Evolutionary conservation across 805 yeast genomes (phyloP).

Genomic region (Ascoidea tarda): DNA sequence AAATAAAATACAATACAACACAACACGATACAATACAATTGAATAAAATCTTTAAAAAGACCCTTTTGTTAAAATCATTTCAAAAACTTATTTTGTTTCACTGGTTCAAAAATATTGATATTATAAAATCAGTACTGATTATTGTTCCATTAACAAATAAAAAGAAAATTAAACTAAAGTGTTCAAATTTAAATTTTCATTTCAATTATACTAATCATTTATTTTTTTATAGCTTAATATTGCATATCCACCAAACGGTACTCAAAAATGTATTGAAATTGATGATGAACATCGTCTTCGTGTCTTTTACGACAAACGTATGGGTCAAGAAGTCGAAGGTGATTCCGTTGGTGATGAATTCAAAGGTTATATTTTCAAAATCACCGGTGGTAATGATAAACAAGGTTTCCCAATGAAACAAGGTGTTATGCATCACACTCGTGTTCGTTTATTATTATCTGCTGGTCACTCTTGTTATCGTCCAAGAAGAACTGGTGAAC

Average conservation of each 20-base stretch:
- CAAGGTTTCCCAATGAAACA: slow-evolving; percentile 99
- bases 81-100: too few relatives aligned
- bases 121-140: too few relatives aligned
- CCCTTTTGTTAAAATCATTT: too few relatives aligned
- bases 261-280: slow-evolving; percentile 94
- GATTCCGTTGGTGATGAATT: slow-evolving; percentile 97
- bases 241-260: slow-evolving; percentile 99
- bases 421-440: slow-evolving; percentile 99
- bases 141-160: too few relatives aligned
- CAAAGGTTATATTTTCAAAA: slow-evolving; percentile 98
- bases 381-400: slow-evolving; percentile 99
- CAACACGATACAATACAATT: too few relatives aligned
- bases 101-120: too few relatives aligned
- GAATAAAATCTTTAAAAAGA: too few relatives aligned
- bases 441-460: slow-evolving; percentile 90
- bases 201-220: slow-evolving; percentile 11
- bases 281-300: slow-evolving; percentile 99
- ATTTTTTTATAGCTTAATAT: slow-evolving; percentile 67
- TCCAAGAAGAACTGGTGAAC: slow-evolving; percentile 99
- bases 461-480: slow-evolving; percentile 98
- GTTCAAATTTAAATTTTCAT: not conserved
- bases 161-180: too few relatives aligned
- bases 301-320: slow-evolving; percentile 97
- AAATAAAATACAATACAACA: too few relatives aligned
- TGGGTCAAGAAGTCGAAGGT: slow-evolving; percentile 99